phyloP scores from a whole-genome alignment of 2,329 filamentous ascomycete species.

The Cytospora piceae region DNA sequence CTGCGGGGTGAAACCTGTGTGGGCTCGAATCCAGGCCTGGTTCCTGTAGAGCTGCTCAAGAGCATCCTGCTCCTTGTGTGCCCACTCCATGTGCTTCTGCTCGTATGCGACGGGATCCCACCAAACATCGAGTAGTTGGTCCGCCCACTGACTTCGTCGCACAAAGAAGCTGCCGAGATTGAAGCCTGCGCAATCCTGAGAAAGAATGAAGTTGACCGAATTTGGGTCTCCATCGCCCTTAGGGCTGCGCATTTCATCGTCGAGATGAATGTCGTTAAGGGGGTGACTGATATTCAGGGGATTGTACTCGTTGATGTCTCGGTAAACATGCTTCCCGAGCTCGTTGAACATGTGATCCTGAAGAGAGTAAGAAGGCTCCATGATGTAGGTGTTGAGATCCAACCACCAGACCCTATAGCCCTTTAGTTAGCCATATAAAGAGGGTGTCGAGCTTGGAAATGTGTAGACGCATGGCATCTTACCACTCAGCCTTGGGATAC shows the following conservation, averaged over 20 bases:
- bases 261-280: conserved; percentile 73
- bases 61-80: conserved; percentile 97
- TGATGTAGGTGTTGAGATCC: conserved; percentile 95
- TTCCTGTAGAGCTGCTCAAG: conserved; percentile 88
- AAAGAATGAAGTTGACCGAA: conserved; percentile 85
- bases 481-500: conserved; percentile 97
- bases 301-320: conserved; percentile 96
- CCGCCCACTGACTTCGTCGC: conserved; percentile 82
- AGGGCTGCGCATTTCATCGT: conserved; percentile 70
- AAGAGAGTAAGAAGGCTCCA: conserved; percentile 91
- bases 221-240: conserved; percentile 75
- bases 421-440: conserved; percentile 31
- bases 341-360: conserved; percentile 89
- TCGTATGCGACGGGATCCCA: conserved; percentile 98
- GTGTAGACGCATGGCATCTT: conserved; percentile 41
- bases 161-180: conserved; percentile 97
- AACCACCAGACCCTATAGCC: conserved; percentile 97
- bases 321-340: conserved; percentile 75
- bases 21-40: conserved; percentile 90
- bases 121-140: conserved; percentile 91
- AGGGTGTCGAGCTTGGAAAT: neutral
- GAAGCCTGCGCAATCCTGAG: conserved; percentile 95
- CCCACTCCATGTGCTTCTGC: conserved; percentile 98
- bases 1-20: conserved; percentile 87
- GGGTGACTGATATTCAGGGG: conserved; percentile 93